phyloP scores from a whole-genome alignment of 129 eudicot genomes.

The Lactuca sativa region DNA sequence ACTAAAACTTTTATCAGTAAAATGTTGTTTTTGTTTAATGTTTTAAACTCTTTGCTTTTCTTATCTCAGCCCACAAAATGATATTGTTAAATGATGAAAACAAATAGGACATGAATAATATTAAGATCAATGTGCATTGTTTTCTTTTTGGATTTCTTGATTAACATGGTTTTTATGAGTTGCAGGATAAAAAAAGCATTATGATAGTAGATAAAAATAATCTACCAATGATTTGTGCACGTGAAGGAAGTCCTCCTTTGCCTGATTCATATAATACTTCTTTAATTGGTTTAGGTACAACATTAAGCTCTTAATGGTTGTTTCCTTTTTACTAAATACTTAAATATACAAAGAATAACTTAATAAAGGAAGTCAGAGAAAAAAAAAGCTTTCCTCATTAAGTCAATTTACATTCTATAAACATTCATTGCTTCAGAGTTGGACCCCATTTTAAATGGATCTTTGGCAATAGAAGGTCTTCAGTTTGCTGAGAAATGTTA shows the following conservation, averaged over 20 bases:
- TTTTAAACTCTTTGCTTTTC: neutral
- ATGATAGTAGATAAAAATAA: slow-evolving; percentile 35
- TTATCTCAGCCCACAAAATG: slow-evolving; percentile 5
- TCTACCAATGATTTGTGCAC: slow-evolving; percentile 81
- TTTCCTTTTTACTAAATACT: neutral
- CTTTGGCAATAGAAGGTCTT: slow-evolving; percentile 55
- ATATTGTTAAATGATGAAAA: neutral
- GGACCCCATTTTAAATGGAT: slow-evolving; percentile 57
- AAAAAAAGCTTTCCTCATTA: neutral
- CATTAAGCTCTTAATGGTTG: neutral
- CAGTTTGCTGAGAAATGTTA: slow-evolving; percentile 72
- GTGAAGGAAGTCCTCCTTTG: slow-evolving; percentile 93
- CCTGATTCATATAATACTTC: slow-evolving; percentile 78
- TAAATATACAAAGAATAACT: neutral
- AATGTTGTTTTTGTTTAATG: slow-evolving; percentile 6
- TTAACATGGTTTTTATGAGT: slow-evolving; percentile 12
- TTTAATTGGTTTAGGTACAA: slow-evolving; percentile 55
- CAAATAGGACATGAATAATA: neutral
- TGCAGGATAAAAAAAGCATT: slow-evolving; percentile 58
- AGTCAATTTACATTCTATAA: slow-evolving; percentile 1
- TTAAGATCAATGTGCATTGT: neutral
- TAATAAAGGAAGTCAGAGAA: neutral
- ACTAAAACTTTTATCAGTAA: neutral
- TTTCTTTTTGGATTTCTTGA: slow-evolving; percentile 11
- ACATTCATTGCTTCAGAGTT: slow-evolving; percentile 46